A percentile compares a stretch with the other conserved stretches of the same genome.
These are phyloP conservation scores for Salinomyces thailandicus DNA, from an alignment of 2,329 filamentous ascomycete species.

Conservation along the genomic window DNA sequence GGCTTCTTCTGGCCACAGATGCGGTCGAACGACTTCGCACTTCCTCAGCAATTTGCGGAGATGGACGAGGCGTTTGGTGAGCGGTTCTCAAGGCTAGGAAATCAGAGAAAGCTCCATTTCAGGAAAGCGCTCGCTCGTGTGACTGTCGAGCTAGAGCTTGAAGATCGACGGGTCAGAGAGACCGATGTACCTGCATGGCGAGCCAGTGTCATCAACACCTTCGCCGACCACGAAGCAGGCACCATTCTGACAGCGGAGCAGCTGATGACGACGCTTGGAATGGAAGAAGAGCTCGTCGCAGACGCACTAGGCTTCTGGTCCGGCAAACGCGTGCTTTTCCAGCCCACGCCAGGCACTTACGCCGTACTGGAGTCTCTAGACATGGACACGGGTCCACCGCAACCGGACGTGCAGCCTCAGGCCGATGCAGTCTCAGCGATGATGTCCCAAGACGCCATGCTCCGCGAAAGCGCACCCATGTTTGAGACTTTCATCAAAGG, in stretches of 20 bases:
- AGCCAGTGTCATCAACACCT: conserved; percentile 77
- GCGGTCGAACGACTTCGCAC: conserved; percentile 55
- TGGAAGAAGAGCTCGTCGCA: conserved; percentile 62
- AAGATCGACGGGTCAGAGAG: conserved; percentile 61
- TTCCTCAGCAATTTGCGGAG: conserved; percentile 48
- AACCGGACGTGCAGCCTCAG: conserved; percentile 20
- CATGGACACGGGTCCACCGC: conserved; percentile 23
- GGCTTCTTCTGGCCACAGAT: conserved; percentile 87
- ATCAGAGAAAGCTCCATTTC: conserved; percentile 80
- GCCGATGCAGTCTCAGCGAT: conserved; percentile 39
- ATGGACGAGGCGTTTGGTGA: conserved; percentile 61
- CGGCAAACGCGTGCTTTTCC: conserved; percentile 55
- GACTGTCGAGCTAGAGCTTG: conserved; percentile 68
- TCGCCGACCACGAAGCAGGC: conserved; percentile 38
- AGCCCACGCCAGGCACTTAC: conserved; percentile 44
- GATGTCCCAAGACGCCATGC: conserved; percentile 45
- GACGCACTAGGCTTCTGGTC: conserved; percentile 62
- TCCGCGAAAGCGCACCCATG: conserved; percentile 58
- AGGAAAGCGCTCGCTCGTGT: conserved; percentile 71
- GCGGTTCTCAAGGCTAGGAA: conserved; percentile 70
- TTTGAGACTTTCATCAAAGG: conserved; percentile 90
- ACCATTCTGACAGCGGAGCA: conserved; percentile 29
- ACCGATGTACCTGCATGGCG: conserved; percentile 74
- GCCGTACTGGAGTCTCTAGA: conserved; percentile 57
- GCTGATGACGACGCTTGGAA: conserved; percentile 49